Percentiles rank a stretch among this genome's conserved stretches.
phyloP scores from a whole-genome alignment of 257 asterid genomes.

The Solanum etuberosum region DNA sequence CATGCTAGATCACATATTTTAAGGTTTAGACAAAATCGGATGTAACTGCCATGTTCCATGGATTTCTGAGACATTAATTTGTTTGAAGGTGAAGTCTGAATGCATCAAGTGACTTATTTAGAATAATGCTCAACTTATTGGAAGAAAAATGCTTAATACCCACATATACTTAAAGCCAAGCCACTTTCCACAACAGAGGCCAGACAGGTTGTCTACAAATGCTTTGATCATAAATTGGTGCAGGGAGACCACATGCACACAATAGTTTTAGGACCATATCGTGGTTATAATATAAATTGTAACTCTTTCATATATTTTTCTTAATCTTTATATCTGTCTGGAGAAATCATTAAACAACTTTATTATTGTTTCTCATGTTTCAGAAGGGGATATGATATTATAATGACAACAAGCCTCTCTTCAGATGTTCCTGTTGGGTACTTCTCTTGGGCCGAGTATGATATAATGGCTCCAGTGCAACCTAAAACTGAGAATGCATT shows the following conservation, averaged over 20 bases:
- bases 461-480: slow-evolving; percentile 83
- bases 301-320: neutral
- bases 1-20: neutral
- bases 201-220: neutral
- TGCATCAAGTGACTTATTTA: neutral
- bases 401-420: slow-evolving; percentile 97
- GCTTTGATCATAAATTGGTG: neutral
- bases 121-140: neutral
- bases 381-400: slow-evolving; percentile 71
- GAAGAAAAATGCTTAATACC: neutral
- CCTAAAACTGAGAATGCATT: slow-evolving; percentile 72
- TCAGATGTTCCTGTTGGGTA: slow-evolving; percentile 99
- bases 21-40: neutral
- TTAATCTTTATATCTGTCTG: neutral
- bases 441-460: slow-evolving; percentile 98
- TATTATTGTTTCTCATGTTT: neutral
- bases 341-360: neutral
- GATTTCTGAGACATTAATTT: neutral
- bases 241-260: neutral
- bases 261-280: neutral
- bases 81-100: neutral
- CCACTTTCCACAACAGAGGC: neutral
- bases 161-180: neutral
- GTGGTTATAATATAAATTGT: neutral
- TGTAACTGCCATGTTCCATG: neutral